Evolutionary conservation across 306 rosid genomes (phyloP).

Genomic region (barrel medic (Medicago truncatula)): DNA sequence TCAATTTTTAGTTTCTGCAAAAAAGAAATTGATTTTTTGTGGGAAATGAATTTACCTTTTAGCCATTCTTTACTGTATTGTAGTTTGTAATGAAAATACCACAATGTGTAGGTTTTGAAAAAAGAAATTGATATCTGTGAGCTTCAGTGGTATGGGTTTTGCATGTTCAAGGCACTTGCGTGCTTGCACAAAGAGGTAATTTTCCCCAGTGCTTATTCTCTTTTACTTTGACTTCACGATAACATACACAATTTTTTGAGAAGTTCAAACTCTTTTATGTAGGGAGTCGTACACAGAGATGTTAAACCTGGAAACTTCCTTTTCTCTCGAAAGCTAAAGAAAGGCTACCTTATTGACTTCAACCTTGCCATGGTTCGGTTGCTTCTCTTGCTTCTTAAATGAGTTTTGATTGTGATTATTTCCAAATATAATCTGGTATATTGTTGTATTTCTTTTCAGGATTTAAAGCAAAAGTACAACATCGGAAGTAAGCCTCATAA

Average conservation of each 20-base stretch:
- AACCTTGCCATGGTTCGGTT: slow-evolving; percentile 82
- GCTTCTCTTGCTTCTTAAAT: slow-evolving; percentile 33
- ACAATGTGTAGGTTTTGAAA: slow-evolving; percentile 68
- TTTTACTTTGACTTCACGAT: slow-evolving; percentile 15
- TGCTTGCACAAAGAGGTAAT: slow-evolving; percentile 86
- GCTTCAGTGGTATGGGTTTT: slow-evolving; percentile 85
- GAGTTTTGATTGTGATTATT: slow-evolving; percentile 23
- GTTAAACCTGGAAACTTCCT: slow-evolving; percentile 97
- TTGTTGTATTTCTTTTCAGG: slow-evolving; percentile 49
- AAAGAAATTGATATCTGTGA: slow-evolving; percentile 68
- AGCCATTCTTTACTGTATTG: background rate
- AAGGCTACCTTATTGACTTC: slow-evolving; percentile 91
- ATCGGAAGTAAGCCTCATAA: slow-evolving; percentile 58
- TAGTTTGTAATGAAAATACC: slow-evolving; percentile 10
- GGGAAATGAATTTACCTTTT: slow-evolving; percentile 19
- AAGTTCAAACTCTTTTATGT: slow-evolving; percentile 37
- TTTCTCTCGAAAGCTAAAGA: slow-evolving; percentile 69
- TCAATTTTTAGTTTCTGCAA: slow-evolving; percentile 55
- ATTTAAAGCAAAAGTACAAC: slow-evolving; percentile 57
- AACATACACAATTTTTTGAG: slow-evolving; percentile 12
- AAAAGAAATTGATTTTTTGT: slow-evolving; percentile 50
- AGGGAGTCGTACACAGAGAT: slow-evolving; percentile 89
- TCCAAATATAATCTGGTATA: slow-evolving; percentile 27
- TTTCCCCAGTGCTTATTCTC: slow-evolving; percentile 6
- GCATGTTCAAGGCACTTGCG: slow-evolving; percentile 83